Base-by-base conservation (phyloP, 768 basidiomycete species). In the Wakefieldia striispora region DNA sequence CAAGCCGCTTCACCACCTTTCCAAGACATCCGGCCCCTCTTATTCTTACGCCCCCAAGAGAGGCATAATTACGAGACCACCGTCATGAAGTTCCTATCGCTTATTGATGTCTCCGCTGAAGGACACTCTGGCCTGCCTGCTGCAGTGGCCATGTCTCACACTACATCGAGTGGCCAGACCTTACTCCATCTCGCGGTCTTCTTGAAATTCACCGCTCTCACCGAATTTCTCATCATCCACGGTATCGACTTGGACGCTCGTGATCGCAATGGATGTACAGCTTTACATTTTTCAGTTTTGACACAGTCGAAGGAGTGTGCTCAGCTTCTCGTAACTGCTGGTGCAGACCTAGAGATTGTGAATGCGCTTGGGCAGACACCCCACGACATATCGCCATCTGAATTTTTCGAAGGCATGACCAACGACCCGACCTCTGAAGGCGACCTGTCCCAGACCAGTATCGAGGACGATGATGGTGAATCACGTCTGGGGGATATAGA, bases 211-310 rank as follows among this genome's bases (percentile, higher is more conserved):
- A 70, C 80, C 9, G 71, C 80, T 6, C 78, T 98, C 27, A 78
- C 84, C 16, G 62, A 72, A 39, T 91, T 89, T 70, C 75, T 99
- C 49, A 70, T 95, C 49, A 69, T 73, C 4, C 87, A 80, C 46
- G 81, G 78, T 7, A 83, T 86, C 33, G 91, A 94, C 62, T 56
- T 94, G 45, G 92, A 98, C 63, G 78, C 77, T 13, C 83, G 91
- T 42, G 97, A 99, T 67, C 76, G 80, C 41, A 95, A 93, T 66
- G 95, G 95, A 13, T 91, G 79, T 64, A 98, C 95, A 0, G 82
- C 97, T 0, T 70, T 97, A 29, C 90, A 95, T 69, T 88, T 95
- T 60, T 89, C 94, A 16, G 86, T 82, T 0, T 69, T 95, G 29
- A 74, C 73, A 7, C 78, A 78, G 20, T 83, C 87, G 13, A 71